Conservation (phyloP, 371 early-diverging fungal species). For the Mortierella sp. region DNA sequence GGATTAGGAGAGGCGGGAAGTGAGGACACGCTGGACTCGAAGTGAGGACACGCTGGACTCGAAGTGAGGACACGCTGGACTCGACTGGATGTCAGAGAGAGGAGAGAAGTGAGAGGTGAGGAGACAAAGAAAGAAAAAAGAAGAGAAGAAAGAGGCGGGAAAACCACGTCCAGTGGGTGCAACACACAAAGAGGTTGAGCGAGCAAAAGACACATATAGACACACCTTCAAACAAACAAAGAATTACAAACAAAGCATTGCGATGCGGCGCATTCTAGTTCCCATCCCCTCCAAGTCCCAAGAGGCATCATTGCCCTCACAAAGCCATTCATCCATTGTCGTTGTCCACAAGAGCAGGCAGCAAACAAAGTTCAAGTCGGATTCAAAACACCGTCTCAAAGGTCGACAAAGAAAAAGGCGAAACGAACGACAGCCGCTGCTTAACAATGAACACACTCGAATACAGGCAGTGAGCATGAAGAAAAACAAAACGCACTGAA, state of each 20-base stretch:
- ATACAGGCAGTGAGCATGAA: not conserved
- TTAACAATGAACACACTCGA: not conserved
- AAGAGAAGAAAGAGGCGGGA: slow-evolving; percentile 1
- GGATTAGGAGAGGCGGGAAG: not conserved
- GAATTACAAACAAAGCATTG: not conserved
- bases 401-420: not conserved
- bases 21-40: too few species aligned
- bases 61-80: too few species aligned
- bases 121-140: not conserved
- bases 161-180: not conserved
- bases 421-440: not conserved
- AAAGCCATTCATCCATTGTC: not conserved
- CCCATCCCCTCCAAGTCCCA: slow-evolving; percentile 2
- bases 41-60: too few species aligned
- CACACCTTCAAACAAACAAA: not conserved
- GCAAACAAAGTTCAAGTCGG: not conserved
- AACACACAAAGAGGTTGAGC: not conserved
- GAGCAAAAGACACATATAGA: not conserved
- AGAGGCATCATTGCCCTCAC: not conserved
- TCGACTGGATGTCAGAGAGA: too few species aligned
- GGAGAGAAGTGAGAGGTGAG: too few species aligned
- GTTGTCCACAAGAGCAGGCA: not conserved
- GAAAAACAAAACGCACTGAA: not conserved
- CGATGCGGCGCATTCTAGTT: not conserved
- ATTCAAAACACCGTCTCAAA: not conserved